Conservation (phyloP, 2,329 filamentous ascomycete genomes). For the Colletotrichum navitas region DNA sequence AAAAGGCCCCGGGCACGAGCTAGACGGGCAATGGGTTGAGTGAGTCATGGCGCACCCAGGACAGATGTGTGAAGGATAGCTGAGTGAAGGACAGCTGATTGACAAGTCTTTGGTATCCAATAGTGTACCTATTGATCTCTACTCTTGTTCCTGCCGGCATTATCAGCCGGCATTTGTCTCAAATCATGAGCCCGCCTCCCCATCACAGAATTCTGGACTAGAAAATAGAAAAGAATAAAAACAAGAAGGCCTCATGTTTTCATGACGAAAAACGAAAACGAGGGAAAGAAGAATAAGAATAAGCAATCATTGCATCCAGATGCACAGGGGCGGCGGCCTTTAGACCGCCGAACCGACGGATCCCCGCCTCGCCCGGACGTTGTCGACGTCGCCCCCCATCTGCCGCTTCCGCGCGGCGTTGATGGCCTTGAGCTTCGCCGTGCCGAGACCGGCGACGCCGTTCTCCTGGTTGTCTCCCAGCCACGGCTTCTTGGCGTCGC, state of each 20-base stretch:
- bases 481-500: slow-evolving; percentile 96
- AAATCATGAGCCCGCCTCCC: neutral
- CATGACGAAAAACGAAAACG: neutral
- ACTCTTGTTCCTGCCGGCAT: neutral
- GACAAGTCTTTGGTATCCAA: slow-evolving; percentile 2
- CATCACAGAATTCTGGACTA: neutral
- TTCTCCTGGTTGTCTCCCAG: slow-evolving; percentile 86
- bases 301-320: neutral
- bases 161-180: neutral
- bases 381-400: slow-evolving; percentile 18
- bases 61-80: neutral
- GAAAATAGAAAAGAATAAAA: neutral
- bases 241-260: neutral
- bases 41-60: neutral
- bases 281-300: neutral
- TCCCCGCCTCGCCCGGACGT: neutral
- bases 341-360: neutral
- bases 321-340: neutral
- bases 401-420: slow-evolving; percentile 64
- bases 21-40: neutral
- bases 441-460: slow-evolving; percentile 84
- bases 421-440: slow-evolving; percentile 82
- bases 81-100: neutral
- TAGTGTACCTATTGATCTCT: slow-evolving; percentile 10
- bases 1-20: neutral